Conservation (phyloP, 139 green algal species). For the Chlamydomonas sphaeroides region DNA sequence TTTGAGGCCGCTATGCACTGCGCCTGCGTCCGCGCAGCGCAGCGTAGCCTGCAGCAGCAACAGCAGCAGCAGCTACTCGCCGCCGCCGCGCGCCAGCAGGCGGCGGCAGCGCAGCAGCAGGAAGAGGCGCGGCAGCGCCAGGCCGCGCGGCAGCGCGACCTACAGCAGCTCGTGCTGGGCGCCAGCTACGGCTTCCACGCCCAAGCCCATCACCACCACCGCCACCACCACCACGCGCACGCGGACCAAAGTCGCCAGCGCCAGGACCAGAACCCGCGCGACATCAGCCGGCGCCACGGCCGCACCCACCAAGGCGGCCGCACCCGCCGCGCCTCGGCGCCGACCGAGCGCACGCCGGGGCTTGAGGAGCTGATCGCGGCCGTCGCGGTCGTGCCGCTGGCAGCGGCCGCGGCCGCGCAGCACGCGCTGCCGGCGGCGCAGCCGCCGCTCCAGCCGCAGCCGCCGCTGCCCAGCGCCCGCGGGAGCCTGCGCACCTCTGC, state of each 20-base stretch:
- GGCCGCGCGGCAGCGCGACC: not conserved
- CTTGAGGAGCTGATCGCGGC: too few species aligned
- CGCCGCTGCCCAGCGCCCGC: too few species aligned
- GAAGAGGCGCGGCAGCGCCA: not conserved
- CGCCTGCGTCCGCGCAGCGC: conserved; percentile 59
- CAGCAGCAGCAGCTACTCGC: conserved; percentile 10
- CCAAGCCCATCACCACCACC: conserved; percentile 2
- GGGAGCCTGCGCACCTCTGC: too few species aligned
- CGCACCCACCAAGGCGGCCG: too few species aligned
- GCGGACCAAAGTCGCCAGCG: too few species aligned
- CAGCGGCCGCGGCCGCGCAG: too few species aligned
- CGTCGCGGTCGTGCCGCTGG: too few species aligned
- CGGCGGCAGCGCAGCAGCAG: not conserved
- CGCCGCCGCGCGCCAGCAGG: not conserved
- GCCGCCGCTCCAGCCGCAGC: too few species aligned
- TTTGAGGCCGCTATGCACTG: conserved; percentile 69
- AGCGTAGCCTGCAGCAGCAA: conserved; percentile 45
- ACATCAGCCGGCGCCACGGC: too few species aligned
- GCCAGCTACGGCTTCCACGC: not conserved
- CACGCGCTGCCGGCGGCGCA: too few species aligned
- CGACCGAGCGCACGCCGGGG: too few species aligned
- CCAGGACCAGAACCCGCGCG: not conserved
- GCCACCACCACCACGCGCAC: not conserved
- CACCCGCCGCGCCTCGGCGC: too few species aligned
- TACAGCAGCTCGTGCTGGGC: conserved; percentile 8